Percentiles rank a stretch among this genome's conserved stretches.
Evolutionary conservation across 805 yeast genomes (phyloP).

Genomic region (Schwanniomyces sp.): DNA sequence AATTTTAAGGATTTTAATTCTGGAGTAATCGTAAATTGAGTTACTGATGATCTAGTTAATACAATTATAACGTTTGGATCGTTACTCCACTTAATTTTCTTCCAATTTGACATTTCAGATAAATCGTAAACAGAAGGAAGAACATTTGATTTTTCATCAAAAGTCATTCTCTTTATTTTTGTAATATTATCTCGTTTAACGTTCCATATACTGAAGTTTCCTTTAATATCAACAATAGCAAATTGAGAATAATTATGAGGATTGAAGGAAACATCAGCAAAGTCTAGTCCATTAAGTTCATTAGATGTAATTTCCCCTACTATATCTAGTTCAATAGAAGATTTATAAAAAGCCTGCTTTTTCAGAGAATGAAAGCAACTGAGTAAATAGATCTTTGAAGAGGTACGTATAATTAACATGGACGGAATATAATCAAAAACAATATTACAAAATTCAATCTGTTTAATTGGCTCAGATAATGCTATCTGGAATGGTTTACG

Average conservation of each 20-base stretch:
- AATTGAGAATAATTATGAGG: constrained; percentile 41
- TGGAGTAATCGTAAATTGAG: constrained; percentile 20
- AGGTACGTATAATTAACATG: constrained; percentile 38
- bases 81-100: constrained; percentile 47
- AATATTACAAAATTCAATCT: constrained; percentile 32
- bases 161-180: constrained; percentile 2
- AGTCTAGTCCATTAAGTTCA: constrained; percentile 27
- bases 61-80: constrained; percentile 22
- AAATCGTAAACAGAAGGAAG: constrained; percentile 34
- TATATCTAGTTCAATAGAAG: constrained; percentile 7
- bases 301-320: constrained; percentile 18
- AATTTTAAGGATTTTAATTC: constrained; percentile 24
- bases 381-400: constrained; percentile 29
- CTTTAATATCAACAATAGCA: constrained; percentile 50
- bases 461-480: constrained; percentile 39
- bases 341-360: constrained; percentile 1
- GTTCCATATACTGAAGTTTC: constrained; percentile 49
- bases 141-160: not conserved
- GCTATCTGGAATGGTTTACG: constrained; percentile 15
- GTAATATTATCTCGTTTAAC: constrained; percentile 7
- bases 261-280: constrained; percentile 47
- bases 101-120: constrained; percentile 57
- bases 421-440: constrained; percentile 20
- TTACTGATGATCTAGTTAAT: constrained; percentile 46
- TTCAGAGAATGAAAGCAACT: constrained; percentile 15